Percentiles rank a stretch among this genome's conserved stretches.
Evolutionary conservation across 208 protist genomes (phyloP).

Genomic region (Lotmaria passim): DNA sequence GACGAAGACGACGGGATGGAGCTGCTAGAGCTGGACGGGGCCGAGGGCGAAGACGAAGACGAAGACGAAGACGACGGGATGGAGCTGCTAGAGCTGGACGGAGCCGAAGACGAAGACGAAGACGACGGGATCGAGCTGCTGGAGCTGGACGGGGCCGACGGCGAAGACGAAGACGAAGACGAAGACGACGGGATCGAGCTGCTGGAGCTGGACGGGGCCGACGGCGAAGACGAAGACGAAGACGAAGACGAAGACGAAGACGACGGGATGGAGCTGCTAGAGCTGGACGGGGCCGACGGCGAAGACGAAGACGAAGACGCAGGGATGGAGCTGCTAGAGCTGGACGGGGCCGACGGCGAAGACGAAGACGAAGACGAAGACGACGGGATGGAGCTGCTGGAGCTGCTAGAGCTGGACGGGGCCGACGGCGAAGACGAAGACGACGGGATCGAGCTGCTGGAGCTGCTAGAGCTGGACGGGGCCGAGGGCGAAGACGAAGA

Average conservation of each 20-base stretch:
- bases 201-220: background rate
- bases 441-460: too few species aligned
- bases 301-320: background rate
- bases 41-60: background rate
- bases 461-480: background rate
- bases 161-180: background rate
- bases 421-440: background rate
- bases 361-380: background rate
- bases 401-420: background rate
- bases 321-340: too few species aligned
- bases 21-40: background rate
- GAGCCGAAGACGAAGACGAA: background rate
- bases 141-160: background rate
- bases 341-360: background rate
- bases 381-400: too few species aligned
- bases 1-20: background rate
- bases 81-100: too few species aligned
- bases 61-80: background rate
- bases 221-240: too few species aligned
- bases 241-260: background rate
- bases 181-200: background rate
- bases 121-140: too few species aligned
- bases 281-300: background rate
- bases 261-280: too few species aligned
- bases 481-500: background rate